Evolutionary conservation across 768 basidiomycete species (phyloP).

Genomic region (Mycena venus): DNA sequence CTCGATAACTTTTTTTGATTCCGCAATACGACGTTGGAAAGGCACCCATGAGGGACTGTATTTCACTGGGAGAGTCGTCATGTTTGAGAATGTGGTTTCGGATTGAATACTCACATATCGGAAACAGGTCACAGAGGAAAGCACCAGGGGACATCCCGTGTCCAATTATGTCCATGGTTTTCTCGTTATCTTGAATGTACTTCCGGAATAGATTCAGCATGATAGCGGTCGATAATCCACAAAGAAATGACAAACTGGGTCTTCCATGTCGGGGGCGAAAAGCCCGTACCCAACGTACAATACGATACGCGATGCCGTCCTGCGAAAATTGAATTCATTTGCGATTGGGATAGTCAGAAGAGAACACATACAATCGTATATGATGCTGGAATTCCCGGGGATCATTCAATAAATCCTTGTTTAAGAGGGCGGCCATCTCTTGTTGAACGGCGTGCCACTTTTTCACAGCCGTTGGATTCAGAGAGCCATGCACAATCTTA

Average conservation of each 20-base stretch:
- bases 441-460: constrained; percentile 49
- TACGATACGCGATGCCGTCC: constrained; percentile 35
- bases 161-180: constrained; percentile 40
- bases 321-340: not conserved
- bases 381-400: not conserved
- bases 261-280: constrained; percentile 33
- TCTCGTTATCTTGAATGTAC: constrained; percentile 46
- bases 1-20: constrained; percentile 17
- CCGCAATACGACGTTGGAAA: constrained; percentile 22
- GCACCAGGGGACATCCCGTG: constrained; percentile 43
- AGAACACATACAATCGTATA: constrained; percentile 1
- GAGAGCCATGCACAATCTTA: constrained; percentile 44
- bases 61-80: constrained; percentile 34
- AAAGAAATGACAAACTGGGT: constrained; percentile 30
- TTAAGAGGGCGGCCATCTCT: constrained; percentile 9
- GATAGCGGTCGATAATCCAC: too few relatives aligned
- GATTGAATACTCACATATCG: constrained; percentile 32
- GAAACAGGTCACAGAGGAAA: constrained; percentile 44
- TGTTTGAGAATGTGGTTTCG: not conserved
- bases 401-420: not conserved
- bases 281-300: constrained; percentile 43
- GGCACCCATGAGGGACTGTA: constrained; percentile 44
- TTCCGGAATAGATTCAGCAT: too few relatives aligned
- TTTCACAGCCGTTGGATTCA: constrained; percentile 45
- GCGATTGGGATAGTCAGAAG: too few relatives aligned